These are phyloP conservation scores for Gamsiella multidivaricata DNA, from an alignment of 192 early-diverging fungal species.

Conservation along the genomic window DNA sequence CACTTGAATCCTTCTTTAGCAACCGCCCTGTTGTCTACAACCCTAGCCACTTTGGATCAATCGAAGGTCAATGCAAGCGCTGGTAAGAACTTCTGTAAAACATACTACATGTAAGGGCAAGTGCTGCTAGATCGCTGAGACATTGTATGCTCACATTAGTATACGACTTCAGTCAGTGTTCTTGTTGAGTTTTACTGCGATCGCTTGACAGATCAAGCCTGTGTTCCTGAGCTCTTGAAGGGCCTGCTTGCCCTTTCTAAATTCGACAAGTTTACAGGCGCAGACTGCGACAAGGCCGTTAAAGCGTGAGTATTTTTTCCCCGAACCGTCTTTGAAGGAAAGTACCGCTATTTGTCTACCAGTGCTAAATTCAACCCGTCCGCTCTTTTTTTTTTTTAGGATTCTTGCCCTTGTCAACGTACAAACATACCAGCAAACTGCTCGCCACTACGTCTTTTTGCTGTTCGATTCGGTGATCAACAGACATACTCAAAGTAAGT, in stretches of 20 bases:
- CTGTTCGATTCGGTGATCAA: conserved; percentile 78
- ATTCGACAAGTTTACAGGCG: conserved; percentile 68
- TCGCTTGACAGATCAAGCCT: conserved; percentile 76
- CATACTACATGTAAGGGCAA: background rate
- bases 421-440: conserved; percentile 91
- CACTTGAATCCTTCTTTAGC: conserved; percentile 48
- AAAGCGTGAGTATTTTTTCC: conserved; percentile 52
- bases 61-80: conserved; percentile 62
- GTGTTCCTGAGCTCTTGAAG: conserved; percentile 72
- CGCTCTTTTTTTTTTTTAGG: conserved; percentile 47
- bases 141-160: background rate
- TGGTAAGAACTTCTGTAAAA: conserved; percentile 56
- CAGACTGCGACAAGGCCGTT: conserved; percentile 62
- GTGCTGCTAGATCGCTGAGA: background rate
- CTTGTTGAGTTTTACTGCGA: conserved; percentile 82
- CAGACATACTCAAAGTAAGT: conserved; percentile 57
- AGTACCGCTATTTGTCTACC: background rate
- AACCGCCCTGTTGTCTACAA: conserved; percentile 72
- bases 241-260: conserved; percentile 71
- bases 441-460: conserved; percentile 77
- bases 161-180: conserved; percentile 58
- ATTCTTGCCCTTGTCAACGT: conserved; percentile 88
- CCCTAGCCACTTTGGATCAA: conserved; percentile 62
- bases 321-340: background rate
- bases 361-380: background rate